Percentiles rank a stretch among this genome's conserved stretches.
Evolutionary conservation across 2,329 filamentous ascomycete genomes (phyloP).

Genomic region (Verticillium zaregamsianum): DNA sequence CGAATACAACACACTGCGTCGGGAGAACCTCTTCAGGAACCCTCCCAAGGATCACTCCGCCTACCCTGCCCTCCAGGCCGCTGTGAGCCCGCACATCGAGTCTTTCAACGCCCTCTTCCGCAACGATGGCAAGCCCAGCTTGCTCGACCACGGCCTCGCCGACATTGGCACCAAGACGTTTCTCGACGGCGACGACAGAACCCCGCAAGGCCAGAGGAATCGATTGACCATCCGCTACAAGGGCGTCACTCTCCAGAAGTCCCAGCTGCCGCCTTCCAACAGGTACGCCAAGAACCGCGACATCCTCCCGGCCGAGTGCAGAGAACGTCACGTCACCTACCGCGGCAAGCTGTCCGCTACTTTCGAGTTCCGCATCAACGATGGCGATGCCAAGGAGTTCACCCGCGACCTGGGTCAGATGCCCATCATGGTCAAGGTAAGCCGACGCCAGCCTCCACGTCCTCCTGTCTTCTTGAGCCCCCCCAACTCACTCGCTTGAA

Average conservation of each 20-base stretch:
- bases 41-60: slow-evolving; percentile 84
- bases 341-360: slow-evolving; percentile 79
- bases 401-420: slow-evolving; percentile 82
- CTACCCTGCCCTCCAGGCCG: slow-evolving; percentile 79
- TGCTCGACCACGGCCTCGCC: slow-evolving; percentile 69
- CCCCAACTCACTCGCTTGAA: slow-evolving; percentile 24
- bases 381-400: slow-evolving; percentile 78
- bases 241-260: slow-evolving; percentile 78
- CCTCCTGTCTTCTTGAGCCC: neutral
- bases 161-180: slow-evolving; percentile 90
- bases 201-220: slow-evolving; percentile 60
- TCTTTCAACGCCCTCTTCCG: slow-evolving; percentile 92
- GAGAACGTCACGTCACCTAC: slow-evolving; percentile 91
- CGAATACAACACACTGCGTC: slow-evolving; percentile 78
- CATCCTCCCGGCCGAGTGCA: slow-evolving; percentile 86
- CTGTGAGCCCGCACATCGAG: slow-evolving; percentile 89
- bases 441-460: slow-evolving; percentile 15
- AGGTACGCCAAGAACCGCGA: slow-evolving; percentile 81
- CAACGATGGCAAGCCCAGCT: slow-evolving; percentile 52
- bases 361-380: slow-evolving; percentile 82
- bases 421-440: slow-evolving; percentile 88
- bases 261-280: slow-evolving; percentile 74
- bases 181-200: slow-evolving; percentile 73
- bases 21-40: slow-evolving; percentile 83
- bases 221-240: slow-evolving; percentile 73